phyloP scores from a whole-genome alignment of 345 rosid species.

The Euphorbia peplus region DNA sequence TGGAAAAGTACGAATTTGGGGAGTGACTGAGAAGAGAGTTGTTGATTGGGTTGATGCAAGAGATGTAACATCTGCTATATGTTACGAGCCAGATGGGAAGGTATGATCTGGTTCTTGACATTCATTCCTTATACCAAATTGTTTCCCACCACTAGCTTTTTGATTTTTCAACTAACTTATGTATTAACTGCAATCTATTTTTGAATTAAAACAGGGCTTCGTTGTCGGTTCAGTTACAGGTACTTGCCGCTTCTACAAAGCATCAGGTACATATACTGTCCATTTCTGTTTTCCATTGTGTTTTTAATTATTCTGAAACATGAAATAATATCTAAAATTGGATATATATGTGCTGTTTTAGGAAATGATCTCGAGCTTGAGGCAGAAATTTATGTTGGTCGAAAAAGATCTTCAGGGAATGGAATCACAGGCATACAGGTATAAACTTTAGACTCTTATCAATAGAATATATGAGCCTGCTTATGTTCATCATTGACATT shows the following conservation, averaged over 20 bases:
- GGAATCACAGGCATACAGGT: slow-evolving; percentile 78
- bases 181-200: slow-evolving; percentile 17
- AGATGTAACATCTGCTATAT: slow-evolving; percentile 67
- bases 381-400: slow-evolving; percentile 46
- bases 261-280: slow-evolving; percentile 28
- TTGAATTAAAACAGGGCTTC: slow-evolving; percentile 52
- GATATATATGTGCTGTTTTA: slow-evolving; percentile 19
- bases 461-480: not conserved
- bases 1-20: slow-evolving; percentile 95
- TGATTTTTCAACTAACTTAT: not conserved
- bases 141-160: not conserved
- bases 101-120: slow-evolving; percentile 33
- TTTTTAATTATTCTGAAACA: not conserved
- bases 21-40: slow-evolving; percentile 58
- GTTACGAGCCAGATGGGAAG: slow-evolving; percentile 70
- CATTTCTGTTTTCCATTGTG: not conserved
- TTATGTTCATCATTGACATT: slow-evolving; percentile 9
- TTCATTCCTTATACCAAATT: not conserved
- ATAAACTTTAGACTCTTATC: slow-evolving; percentile 10
- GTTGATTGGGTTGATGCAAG: slow-evolving; percentile 72
- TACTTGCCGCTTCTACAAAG: slow-evolving; percentile 63
- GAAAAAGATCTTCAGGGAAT: slow-evolving; percentile 45
- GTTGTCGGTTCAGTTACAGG: slow-evolving; percentile 68
- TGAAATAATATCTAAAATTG: not conserved
- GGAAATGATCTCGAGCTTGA: slow-evolving; percentile 47